These are phyloP conservation scores for Mycena latifolia DNA, from an alignment of 768 basidiomycete species.

Conservation along the genomic window DNA sequence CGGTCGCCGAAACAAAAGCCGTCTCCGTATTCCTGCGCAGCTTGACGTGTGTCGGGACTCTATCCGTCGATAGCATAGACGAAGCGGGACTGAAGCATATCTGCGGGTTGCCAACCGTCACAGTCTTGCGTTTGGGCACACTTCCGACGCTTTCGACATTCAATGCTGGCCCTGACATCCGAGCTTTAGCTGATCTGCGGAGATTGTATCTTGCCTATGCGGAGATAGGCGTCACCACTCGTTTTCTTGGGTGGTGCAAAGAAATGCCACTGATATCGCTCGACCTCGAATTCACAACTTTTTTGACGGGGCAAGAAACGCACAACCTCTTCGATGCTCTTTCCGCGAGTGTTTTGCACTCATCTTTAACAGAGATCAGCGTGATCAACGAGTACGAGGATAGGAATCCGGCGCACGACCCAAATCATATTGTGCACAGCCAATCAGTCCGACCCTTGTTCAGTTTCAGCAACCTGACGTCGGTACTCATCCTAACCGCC, in stretches of 20 bases:
- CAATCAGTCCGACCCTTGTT: slow-evolving; percentile 1
- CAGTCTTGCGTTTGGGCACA: not conserved
- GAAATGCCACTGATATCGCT: not conserved
- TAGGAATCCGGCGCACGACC: not conserved
- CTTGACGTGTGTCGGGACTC: slow-evolving; percentile 10
- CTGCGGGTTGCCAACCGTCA: too few species aligned
- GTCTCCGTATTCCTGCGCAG: slow-evolving; percentile 13
- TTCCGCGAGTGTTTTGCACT: slow-evolving; percentile 1
- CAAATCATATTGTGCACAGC: not conserved
- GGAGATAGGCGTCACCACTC: slow-evolving; percentile 4
- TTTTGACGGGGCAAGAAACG: not conserved
- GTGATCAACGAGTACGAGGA: not conserved
- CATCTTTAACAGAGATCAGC: not conserved
- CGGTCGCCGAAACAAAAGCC: slow-evolving; percentile 5
- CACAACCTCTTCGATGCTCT: slow-evolving; percentile 3
- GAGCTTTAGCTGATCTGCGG: slow-evolving; percentile 3
- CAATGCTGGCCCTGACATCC: not conserved
- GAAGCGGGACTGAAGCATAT: too few species aligned
- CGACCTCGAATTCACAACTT: not conserved
- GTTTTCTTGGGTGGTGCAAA: slow-evolving; percentile 6
- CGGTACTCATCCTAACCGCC: not conserved
- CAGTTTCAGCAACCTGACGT: slow-evolving; percentile 8
- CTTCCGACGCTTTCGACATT: not conserved
- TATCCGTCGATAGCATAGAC: slow-evolving; percentile 7
- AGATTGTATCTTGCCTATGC: not conserved